Percentiles rank a stretch among this genome's conserved stretches.
These are phyloP conservation scores for Hypoxylon lienhwacheense DNA, from an alignment of 495 filamentous ascomycete genomes.

Conservation along the genomic window DNA sequence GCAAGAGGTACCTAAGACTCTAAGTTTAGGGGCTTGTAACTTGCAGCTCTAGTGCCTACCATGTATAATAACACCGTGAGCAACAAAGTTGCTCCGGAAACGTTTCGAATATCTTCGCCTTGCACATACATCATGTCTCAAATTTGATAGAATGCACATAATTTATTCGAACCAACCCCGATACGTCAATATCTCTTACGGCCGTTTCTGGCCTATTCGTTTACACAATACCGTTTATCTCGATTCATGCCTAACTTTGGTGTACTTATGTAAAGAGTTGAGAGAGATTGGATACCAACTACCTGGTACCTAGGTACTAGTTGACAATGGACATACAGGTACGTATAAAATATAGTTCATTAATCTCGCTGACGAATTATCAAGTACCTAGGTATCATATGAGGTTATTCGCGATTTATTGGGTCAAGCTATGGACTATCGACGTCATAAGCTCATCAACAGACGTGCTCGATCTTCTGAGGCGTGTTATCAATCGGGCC, in stretches of 20 bases:
- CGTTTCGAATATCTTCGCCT: slow-evolving; percentile 17
- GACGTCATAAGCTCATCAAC: slow-evolving; percentile 40
- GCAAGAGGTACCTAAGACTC: too few species aligned
- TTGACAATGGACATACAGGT: too few species aligned
- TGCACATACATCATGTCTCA: too few species aligned
- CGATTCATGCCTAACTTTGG: not conserved
- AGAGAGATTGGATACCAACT: too few species aligned
- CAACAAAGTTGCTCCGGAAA: slow-evolving; percentile 15
- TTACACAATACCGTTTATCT: slow-evolving; percentile 12
- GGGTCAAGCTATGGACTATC: not conserved
- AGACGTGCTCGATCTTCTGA: slow-evolving; percentile 61
- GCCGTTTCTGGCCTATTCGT: slow-evolving; percentile 1
- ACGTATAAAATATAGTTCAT: not conserved
- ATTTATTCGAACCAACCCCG: not conserved
- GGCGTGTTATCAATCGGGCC: slow-evolving; percentile 56
- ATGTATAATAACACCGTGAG: too few species aligned
- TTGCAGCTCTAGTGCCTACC: too few species aligned
- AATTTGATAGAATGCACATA: slow-evolving; percentile 5
- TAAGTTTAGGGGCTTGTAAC: too few species aligned
- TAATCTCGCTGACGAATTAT: not conserved
- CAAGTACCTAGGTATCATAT: not conserved
- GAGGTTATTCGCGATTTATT: not conserved
- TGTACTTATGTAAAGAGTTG: too few species aligned
- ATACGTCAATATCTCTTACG: not conserved
- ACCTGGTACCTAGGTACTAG: too few species aligned